Base-by-base conservation (phyloP, 2,329 filamentous ascomycete genomes). In the Aspergillus viridinutans region DNA sequence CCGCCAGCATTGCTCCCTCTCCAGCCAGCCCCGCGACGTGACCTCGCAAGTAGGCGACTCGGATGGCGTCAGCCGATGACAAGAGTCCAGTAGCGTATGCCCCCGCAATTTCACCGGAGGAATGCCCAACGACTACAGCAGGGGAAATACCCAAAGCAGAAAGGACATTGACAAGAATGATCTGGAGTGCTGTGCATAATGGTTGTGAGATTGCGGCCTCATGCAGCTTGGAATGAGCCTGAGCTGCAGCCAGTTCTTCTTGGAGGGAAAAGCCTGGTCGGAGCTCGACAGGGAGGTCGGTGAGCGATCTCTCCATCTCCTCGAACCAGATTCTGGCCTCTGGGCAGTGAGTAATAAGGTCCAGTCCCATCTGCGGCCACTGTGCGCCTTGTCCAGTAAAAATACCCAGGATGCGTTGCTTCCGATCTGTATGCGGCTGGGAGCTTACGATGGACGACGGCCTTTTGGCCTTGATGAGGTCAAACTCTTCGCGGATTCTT, bases 101-200 rank as follows among this genome's bases (percentile, higher is more conserved):
- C 0, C 80, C 80, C 0, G 65, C 79, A n/a, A 82, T 81, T 59
- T 83, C 80, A 2, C 80, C 80, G 0, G 76, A 78, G 0, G 78
- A 81, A 60, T 82, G 80, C 4, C 80, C 80, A 4, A 80, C 72
- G 0, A 79, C 76, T 1, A 70, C 72, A 3, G 58, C 45, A 4
- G 77, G 71, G 0, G 50, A 50, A 20, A 80, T 53, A 3, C 73
- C 72, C 3, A 72, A 72, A 0, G 63, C 54, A 0, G 55, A 55
- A 12, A 72, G 56, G 14, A 71, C 52, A 21, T 67, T 59, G 7
- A 71, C 65, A 3, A 71, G 56, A 6, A 66, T 51, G 21, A 73
- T 60, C 21, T 72, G 69, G 21, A 73, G 50, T 0, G 67, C 67
- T 0, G 65, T 66, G 35, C 65, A 67, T 5, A 69, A 52, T 9